Conservation (phyloP, 192 early-diverging fungal species). For the Diversispora epigaea region DNA sequence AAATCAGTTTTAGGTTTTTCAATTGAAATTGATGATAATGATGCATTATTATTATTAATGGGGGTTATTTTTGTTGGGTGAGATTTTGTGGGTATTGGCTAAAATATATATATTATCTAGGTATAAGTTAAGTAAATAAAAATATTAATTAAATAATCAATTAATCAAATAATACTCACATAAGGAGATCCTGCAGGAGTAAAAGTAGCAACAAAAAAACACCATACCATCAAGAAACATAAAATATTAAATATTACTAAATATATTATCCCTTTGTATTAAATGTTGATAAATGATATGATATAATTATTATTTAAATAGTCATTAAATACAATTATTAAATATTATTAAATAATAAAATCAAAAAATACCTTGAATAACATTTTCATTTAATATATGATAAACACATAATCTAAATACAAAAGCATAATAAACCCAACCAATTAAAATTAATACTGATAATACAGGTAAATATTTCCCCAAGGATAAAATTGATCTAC, state of each 20-base stretch:
- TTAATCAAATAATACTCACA: conserved; percentile 6
- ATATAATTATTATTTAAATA: background rate
- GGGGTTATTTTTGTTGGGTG: background rate
- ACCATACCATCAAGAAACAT: conserved; percentile 37
- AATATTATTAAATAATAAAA: background rate
- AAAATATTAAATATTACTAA: conserved; percentile 23
- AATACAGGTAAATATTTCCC: conserved; percentile 21
- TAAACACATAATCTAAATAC: conserved; percentile 22
- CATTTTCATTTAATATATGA: background rate
- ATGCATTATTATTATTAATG: background rate
- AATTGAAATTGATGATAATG: background rate
- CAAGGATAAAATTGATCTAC: no score
- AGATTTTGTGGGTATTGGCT: background rate
- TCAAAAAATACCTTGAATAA: conserved; percentile 16
- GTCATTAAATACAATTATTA: background rate
- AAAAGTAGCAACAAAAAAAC: conserved; percentile 39
- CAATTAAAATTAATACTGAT: conserved; percentile 7
- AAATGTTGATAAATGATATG: background rate
- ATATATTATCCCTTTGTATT: conserved; percentile 3
- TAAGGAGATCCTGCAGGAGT: conserved; percentile 39
- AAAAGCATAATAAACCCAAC: conserved; percentile 29
- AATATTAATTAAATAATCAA: no score
- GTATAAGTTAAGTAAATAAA: background rate
- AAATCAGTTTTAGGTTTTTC: background rate
- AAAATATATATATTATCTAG: background rate